Evolutionary conservation across 306 rosid species (phyloP).

Genomic region (Styphnolobium japonicum): DNA sequence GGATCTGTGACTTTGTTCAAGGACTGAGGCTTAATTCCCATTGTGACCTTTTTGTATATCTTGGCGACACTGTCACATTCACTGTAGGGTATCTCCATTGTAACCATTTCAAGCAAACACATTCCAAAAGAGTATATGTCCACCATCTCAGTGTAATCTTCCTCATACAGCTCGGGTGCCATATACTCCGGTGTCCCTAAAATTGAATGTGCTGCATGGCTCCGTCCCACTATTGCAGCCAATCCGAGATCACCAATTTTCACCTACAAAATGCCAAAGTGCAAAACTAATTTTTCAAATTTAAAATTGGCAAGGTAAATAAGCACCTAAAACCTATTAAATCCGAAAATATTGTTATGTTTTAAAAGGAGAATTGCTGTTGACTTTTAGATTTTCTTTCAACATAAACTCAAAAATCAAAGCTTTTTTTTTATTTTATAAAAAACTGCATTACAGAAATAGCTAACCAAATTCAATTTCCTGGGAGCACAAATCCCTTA

Average conservation of each 20-base stretch:
- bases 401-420: neutral
- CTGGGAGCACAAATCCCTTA: neutral
- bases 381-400: neutral
- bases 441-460: neutral
- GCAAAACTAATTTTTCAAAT: neutral
- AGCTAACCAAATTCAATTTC: neutral
- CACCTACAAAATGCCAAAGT: slow-evolving; percentile 44
- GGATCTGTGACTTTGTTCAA: slow-evolving; percentile 57
- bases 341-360: neutral
- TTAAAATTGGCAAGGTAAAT: neutral
- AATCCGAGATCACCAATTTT: slow-evolving; percentile 91
- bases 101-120: slow-evolving; percentile 96
- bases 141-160: slow-evolving; percentile 95
- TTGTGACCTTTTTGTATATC: slow-evolving; percentile 81
- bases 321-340: neutral
- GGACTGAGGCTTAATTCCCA: slow-evolving; percentile 70
- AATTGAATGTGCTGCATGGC: slow-evolving; percentile 81
- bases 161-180: slow-evolving; percentile 97
- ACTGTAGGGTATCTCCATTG: slow-evolving; percentile 86
- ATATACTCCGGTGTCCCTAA: slow-evolving; percentile 90
- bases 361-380: neutral
- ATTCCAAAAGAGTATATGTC: slow-evolving; percentile 91
- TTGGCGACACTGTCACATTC: slow-evolving; percentile 84
- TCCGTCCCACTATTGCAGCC: slow-evolving; percentile 83
- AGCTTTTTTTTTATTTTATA: no score